These are phyloP conservation scores for Aspergillus transmontanensis DNA, from an alignment of 2,329 filamentous ascomycete genomes.

Conservation along the genomic window DNA sequence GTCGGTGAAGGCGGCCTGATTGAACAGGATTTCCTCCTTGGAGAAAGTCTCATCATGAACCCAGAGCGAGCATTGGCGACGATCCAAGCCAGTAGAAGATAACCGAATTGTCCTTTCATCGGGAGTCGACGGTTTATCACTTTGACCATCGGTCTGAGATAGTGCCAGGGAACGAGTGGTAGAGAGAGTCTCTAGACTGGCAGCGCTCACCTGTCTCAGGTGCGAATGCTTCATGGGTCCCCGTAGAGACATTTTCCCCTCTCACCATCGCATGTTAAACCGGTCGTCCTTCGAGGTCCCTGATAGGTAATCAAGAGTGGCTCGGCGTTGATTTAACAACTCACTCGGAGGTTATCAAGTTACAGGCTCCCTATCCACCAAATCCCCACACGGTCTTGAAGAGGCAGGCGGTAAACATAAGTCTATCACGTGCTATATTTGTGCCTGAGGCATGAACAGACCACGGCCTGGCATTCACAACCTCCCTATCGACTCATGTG, in stretches of 20 bases:
- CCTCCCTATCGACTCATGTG: not conserved
- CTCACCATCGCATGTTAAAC: slow-evolving; percentile 24
- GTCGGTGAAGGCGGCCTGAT: slow-evolving; percentile 69
- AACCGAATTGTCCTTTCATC: slow-evolving; percentile 30
- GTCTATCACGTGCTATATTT: not conserved
- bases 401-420: not conserved
- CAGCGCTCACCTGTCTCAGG: slow-evolving; percentile 44
- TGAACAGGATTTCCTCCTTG: slow-evolving; percentile 77
- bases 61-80: slow-evolving; percentile 53
- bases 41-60: slow-evolving; percentile 74
- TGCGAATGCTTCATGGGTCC: slow-evolving; percentile 44
- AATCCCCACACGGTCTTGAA: not conserved
- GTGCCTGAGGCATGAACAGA: not conserved
- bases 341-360: not conserved
- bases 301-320: not conserved
- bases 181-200: slow-evolving; percentile 40
- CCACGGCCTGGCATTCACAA: no score
- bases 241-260: slow-evolving; percentile 39
- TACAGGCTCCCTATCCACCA: not conserved
- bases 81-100: slow-evolving; percentile 31
- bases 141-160: slow-evolving; percentile 27
- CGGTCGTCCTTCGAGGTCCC: not conserved
- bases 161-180: slow-evolving; percentile 34
- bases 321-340: not conserved
- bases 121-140: slow-evolving; percentile 24